phyloP scores from a whole-genome alignment of 495 filamentous ascomycete species.

The Penicillium cataractarum region DNA sequence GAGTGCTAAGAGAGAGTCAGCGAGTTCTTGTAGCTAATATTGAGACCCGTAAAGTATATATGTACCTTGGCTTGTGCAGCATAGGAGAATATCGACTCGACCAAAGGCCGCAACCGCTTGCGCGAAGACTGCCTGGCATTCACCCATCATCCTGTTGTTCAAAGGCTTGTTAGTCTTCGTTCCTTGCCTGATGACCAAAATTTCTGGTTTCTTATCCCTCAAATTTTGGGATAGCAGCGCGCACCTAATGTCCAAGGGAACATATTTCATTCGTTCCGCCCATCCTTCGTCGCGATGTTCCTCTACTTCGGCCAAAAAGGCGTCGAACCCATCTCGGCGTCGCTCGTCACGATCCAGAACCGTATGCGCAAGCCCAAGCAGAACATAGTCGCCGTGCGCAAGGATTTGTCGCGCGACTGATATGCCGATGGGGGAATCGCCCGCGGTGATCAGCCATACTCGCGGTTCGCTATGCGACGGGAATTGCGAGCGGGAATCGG shows the following conservation, averaged over 20 bases:
- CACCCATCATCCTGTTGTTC: slow-evolving; percentile 45
- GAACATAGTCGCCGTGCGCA: slow-evolving; percentile 82
- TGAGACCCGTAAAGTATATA: neutral
- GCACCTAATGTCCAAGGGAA: slow-evolving; percentile 57
- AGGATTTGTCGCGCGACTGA: slow-evolving; percentile 74
- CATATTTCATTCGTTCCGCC: slow-evolving; percentile 46
- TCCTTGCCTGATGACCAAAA: neutral
- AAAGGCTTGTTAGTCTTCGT: slow-evolving; percentile 19
- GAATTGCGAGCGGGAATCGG: slow-evolving; percentile 54
- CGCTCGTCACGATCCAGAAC: slow-evolving; percentile 46
- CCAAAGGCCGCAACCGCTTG: slow-evolving; percentile 84
- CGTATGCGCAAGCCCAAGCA: slow-evolving; percentile 70
- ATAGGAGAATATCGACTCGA: slow-evolving; percentile 84
- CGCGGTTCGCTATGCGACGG: slow-evolving; percentile 61
- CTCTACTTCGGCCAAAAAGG: slow-evolving; percentile 70
- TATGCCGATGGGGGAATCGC: slow-evolving; percentile 77
- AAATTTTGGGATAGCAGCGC: slow-evolving; percentile 12
- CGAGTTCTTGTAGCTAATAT: neutral
- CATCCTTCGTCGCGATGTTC: slow-evolving; percentile 55
- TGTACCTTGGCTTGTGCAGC: slow-evolving; percentile 82
- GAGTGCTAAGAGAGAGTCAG: slow-evolving; percentile 58
- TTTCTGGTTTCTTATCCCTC: neutral
- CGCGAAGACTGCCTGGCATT: slow-evolving; percentile 81
- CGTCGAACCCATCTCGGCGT: slow-evolving; percentile 54
- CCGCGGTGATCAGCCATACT: slow-evolving; percentile 89